Conservation (phyloP, 2,329 filamentous ascomycete genomes). For the Dactylonectria estremocensis region DNA sequence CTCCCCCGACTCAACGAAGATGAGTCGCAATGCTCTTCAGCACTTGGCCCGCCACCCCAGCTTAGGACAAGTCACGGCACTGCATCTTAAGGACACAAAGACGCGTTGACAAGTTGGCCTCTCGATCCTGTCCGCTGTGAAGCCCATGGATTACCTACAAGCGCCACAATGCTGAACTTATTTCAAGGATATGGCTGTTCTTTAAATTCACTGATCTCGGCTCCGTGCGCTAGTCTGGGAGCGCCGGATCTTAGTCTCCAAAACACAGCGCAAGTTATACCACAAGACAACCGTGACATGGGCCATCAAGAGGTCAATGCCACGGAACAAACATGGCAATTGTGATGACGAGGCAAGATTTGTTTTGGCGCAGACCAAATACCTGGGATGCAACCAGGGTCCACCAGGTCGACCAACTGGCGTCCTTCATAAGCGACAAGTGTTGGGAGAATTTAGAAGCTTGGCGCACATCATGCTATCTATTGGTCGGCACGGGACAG, state of each 20-base stretch:
- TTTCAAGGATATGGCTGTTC: conserved; percentile 26
- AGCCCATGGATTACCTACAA: background rate
- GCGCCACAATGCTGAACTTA: background rate
- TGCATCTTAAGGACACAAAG: conserved; percentile 1
- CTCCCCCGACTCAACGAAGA: conserved; percentile 36
- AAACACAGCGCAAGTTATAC: background rate
- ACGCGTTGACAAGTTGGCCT: conserved; percentile 12
- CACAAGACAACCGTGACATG: background rate
- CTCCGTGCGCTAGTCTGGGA: conserved; percentile 29
- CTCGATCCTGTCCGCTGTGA: background rate
- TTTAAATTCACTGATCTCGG: conserved; percentile 13
- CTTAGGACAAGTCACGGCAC: conserved; percentile 12
- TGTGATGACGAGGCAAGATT: background rate
- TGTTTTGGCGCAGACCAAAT: background rate
- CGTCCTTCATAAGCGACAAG: conserved; percentile 41
- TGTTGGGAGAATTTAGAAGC: conserved; percentile 33
- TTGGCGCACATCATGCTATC: conserved; percentile 10
- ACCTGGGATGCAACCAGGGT: background rate
- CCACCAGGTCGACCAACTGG: conserved; percentile 19
- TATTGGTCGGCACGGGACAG: conserved; percentile 37
- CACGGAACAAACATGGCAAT: background rate
- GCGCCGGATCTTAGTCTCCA: conserved; percentile 27
- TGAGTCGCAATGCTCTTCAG: conserved; percentile 1
- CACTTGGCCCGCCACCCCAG: conserved; percentile 15
- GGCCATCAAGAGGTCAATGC: no score